Evolutionary conservation across 192 early-diverging fungal species (phyloP), one percentile per base, ranked within the genome.

Genomic region (Coemansia sp.): DNA sequence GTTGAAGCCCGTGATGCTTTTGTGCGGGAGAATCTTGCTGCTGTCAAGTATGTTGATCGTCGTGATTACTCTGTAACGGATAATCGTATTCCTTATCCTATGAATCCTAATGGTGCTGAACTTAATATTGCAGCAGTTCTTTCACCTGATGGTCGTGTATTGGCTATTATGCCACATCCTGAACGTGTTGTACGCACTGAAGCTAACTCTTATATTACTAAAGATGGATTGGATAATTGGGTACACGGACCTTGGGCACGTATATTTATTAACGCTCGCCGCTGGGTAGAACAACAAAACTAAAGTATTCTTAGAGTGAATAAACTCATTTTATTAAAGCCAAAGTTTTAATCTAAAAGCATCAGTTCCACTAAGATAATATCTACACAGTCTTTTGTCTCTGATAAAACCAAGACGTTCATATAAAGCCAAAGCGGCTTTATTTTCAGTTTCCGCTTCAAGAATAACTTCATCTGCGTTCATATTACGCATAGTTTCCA

Each of bases 91-190:
- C 81, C 83, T 65, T 99, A 99, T 71, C 98, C 98, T 47, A 88
- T 85, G 84, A 99, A 99, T 82, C 98, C 98, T 55, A 99, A 99
- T 76, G 98, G 98, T 21, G 86, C 89, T 26, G 87, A 88, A 14
- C 27, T 84, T 58, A 95, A 93, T 52, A 86, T 99, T 59, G 88
- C 96, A n/a, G 98, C 88, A 14, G 84, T 98, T 4, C 78, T 86
- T 47, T 91, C 88, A 0, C 84, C 85, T 48, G 89, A 93, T 62
- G 98, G 98, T 31, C 88, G 96, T 58, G 90, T 97, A 7, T 68
- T 96, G 62, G 89, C 90, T 14, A 87, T 98, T 78, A 99, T 99
- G 98, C 98, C 98, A 50, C 98, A 99, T 71, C 98, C 98, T 5
- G 98, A 99, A 83, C 87, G 98, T 47, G 89, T 93, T 31, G 85